Evolutionary conservation across 106 monocot genomes (phyloP).

Genomic region (Dendrobium huoshanense): DNA sequence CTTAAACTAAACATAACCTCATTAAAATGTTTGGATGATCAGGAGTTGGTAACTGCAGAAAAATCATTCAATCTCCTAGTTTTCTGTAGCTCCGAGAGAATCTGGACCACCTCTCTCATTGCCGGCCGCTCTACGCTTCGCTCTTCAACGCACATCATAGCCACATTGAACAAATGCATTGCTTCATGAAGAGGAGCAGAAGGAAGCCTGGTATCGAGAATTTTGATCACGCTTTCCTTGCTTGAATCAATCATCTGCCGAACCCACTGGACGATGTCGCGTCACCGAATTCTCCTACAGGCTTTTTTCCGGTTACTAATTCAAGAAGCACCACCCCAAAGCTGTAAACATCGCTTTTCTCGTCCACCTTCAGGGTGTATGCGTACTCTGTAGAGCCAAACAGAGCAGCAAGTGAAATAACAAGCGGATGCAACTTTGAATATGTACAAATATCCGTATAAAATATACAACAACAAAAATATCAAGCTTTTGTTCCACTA

Average conservation of each 20-base stretch:
- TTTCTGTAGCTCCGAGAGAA: conserved; percentile 53
- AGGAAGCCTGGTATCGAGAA: conserved; percentile 53
- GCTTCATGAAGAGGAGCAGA: conserved; percentile 47
- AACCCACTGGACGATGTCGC: conserved; percentile 92
- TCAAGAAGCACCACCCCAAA: conserved; percentile 81
- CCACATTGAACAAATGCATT: conserved; percentile 69
- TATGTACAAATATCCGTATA: too few relatives aligned
- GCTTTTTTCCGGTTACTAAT: conserved; percentile 59
- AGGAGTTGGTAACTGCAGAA: too few relatives aligned
- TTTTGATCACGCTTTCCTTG: conserved; percentile 46
- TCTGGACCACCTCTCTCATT: conserved; percentile 91
- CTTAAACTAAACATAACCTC: too few relatives aligned
- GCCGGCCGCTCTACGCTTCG: conserved; percentile 79
- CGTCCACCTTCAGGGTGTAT: conserved; percentile 85
- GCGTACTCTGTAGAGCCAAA: conserved; percentile 53
- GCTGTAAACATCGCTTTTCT: conserved; percentile 93
- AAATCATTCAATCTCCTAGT: not conserved
- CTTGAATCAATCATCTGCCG: conserved; percentile 48
- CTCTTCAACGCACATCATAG: conserved; percentile 84
- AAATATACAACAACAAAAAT: too few relatives aligned
- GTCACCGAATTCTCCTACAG: conserved; percentile 87
- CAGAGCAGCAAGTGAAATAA: too few relatives aligned
- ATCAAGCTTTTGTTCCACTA: too few relatives aligned
- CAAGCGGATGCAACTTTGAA: too few relatives aligned
- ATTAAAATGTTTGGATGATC: too few relatives aligned